phyloP scores from a whole-genome alignment of 2,329 filamentous ascomycete genomes.

The Curvularia hawaiiensis region DNA sequence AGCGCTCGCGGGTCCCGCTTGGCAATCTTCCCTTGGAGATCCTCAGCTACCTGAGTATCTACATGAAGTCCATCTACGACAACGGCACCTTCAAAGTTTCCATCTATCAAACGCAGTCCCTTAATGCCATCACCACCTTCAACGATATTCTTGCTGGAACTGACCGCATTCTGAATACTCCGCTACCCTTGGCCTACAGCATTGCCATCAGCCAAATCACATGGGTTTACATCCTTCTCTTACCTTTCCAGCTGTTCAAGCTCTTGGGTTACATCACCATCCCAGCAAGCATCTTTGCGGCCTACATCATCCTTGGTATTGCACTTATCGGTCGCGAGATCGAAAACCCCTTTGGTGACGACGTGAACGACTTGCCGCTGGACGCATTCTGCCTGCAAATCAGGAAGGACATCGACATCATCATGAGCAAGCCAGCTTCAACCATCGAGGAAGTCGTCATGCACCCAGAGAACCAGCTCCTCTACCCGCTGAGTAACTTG shows the following conservation, averaged over 20 bases:
- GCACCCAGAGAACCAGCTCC: conserved; percentile 59
- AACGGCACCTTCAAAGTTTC: conserved; percentile 59
- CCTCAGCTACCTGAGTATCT: conserved; percentile 70
- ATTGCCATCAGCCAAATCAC: conserved; percentile 87
- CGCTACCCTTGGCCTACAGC: conserved; percentile 80
- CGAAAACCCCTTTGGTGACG: conserved; percentile 82
- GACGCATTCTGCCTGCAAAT: conserved; percentile 79
- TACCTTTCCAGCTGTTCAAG: conserved; percentile 77
- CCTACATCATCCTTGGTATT: conserved; percentile 84
- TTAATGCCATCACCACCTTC: conserved; percentile 65
- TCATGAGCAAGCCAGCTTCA: conserved; percentile 58
- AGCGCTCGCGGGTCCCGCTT: conserved; percentile 70
- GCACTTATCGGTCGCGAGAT: conserved; percentile 78
- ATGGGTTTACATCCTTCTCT: conserved; percentile 78
- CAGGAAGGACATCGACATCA: conserved; percentile 73
- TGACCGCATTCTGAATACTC: conserved; percentile 80
- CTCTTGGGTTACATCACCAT: conserved; percentile 74
- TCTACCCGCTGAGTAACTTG: conserved; percentile 58
- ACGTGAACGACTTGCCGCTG: conserved; percentile 72
- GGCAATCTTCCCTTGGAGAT: conserved; percentile 84
- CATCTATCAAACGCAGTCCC: conserved; percentile 63
- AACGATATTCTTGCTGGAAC: conserved; percentile 74
- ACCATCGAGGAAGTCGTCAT: neutral
- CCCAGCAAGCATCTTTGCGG: conserved; percentile 70
- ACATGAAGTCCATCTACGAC: conserved; percentile 65